Percentiles rank a stretch among this genome's conserved stretches.
These are phyloP conservation scores for Talaromyces stipitatus DNA, from an alignment of 495 filamentous ascomycete genomes.

Conservation along the genomic window DNA sequence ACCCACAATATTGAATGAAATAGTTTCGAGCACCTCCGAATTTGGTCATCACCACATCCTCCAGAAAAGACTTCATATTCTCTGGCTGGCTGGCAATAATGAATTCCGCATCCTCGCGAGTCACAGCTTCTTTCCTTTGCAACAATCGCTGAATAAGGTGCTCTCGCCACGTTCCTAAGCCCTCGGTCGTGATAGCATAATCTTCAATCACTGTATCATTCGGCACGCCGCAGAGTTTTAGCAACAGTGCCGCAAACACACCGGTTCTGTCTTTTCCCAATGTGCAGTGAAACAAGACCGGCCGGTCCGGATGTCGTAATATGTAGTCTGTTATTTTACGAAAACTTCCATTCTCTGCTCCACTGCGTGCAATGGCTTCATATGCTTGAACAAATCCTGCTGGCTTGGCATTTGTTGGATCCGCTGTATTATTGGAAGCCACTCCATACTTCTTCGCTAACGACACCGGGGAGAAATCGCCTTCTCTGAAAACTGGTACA, in stretches of 20 bases:
- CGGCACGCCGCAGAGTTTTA: slow-evolving; percentile 47
- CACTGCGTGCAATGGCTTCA: slow-evolving; percentile 25
- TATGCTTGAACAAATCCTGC: slow-evolving; percentile 45
- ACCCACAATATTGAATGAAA: neutral
- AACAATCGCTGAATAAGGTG: neutral
- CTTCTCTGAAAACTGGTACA: slow-evolving; percentile 48
- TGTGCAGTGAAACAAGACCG: slow-evolving; percentile 45
- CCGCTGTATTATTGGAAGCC: neutral
- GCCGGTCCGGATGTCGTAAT: slow-evolving; percentile 9
- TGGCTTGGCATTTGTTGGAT: slow-evolving; percentile 27
- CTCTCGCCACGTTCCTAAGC: neutral
- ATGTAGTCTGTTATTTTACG: slow-evolving; percentile 4
- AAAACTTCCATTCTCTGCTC: slow-evolving; percentile 8
- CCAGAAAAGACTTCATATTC: neutral
- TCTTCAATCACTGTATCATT: slow-evolving; percentile 53
- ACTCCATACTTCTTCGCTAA: slow-evolving; percentile 24
- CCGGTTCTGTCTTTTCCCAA: slow-evolving; percentile 61
- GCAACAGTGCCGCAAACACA: slow-evolving; percentile 50
- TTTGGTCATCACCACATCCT: neutral
- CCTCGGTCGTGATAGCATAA: slow-evolving; percentile 45
- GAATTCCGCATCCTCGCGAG: neutral
- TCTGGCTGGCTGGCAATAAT: neutral
- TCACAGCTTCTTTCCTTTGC: neutral
- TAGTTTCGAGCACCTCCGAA: neutral
- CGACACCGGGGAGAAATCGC: slow-evolving; percentile 44